Conservation (phyloP, 2,329 filamentous ascomycete genomes). For the Sporothrix protearum region DNA sequence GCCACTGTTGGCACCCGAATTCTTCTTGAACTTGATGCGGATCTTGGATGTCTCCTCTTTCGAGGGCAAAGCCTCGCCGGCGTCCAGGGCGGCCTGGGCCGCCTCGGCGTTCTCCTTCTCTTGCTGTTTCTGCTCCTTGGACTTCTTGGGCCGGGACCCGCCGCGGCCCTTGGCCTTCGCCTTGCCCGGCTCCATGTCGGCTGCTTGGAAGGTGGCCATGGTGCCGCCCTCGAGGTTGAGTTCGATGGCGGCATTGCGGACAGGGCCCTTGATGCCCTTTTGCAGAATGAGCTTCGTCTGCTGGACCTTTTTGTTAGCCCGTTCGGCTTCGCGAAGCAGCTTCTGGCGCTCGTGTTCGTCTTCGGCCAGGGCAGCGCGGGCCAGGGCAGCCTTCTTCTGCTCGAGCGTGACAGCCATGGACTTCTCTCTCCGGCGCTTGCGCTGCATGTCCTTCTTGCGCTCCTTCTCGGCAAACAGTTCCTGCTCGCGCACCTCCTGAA, state of each 20-base stretch:
- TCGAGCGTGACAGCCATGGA: conserved; percentile 92
- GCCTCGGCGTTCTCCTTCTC: conserved; percentile 80
- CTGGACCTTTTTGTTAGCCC: conserved; percentile 87
- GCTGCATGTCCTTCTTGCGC: conserved; percentile 99
- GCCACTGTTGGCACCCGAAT: conserved; percentile 40
- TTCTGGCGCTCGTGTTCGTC: conserved; percentile 80
- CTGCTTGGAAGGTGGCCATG: conserved; percentile 77
- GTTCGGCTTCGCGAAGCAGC: conserved; percentile 79
- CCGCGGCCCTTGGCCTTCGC: conserved; percentile 51
- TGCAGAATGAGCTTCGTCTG: conserved; percentile 85
- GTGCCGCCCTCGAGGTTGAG: conserved; percentile 80
- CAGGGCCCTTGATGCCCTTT: conserved; percentile 77
- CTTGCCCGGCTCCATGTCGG: conserved; percentile 53
- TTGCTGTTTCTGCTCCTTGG: conserved; percentile 79
- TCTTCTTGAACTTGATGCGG: conserved; percentile 61
- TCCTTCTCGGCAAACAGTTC: conserved; percentile 95
- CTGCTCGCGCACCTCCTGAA: conserved; percentile 81
- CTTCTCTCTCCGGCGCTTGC: conserved; percentile 91
- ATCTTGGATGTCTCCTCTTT: conserved; percentile 58
- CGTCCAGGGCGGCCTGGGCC: conserved; percentile 78
- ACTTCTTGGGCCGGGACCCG: conserved; percentile 78
- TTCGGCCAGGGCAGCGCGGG: conserved; percentile 70
- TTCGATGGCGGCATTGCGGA: conserved; percentile 64
- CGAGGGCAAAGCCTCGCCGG: conserved; percentile 66
- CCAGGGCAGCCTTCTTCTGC: conserved; percentile 78